phyloP scores from a whole-genome alignment of 2,329 filamentous ascomycete genomes.

The Colletotrichum ledebouriae region DNA sequence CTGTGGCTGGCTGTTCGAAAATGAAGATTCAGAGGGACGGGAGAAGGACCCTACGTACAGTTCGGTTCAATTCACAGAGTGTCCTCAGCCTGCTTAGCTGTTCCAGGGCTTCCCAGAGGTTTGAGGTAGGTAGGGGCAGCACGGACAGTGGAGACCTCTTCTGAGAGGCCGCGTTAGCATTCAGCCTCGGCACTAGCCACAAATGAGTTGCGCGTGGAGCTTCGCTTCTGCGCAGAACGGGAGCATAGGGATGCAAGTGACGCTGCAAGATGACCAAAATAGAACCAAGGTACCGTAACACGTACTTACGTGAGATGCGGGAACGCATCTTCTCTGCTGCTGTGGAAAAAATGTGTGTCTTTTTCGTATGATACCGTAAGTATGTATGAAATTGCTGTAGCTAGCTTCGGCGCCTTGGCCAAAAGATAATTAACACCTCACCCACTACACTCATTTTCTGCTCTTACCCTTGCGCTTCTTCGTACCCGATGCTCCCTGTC shows the following conservation, averaged over 20 bases:
- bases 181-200: slow-evolving; percentile 29
- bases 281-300: background rate
- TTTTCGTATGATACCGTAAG: background rate
- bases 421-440: background rate
- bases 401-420: slow-evolving; percentile 20
- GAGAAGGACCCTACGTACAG: slow-evolving; percentile 25
- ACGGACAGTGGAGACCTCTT: slow-evolving; percentile 21
- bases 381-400: slow-evolving; percentile 29
- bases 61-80: slow-evolving; percentile 22
- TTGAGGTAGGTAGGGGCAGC: slow-evolving; percentile 14
- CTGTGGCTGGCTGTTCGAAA: background rate
- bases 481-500: slow-evolving; percentile 34
- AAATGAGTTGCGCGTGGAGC: background rate
- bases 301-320: too few relatives aligned
- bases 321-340: background rate
- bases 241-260: background rate
- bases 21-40: background rate
- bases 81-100: slow-evolving; percentile 33
- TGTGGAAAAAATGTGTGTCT: background rate
- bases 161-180: slow-evolving; percentile 15
- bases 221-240: background rate
- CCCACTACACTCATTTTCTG: slow-evolving; percentile 27
- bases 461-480: slow-evolving; percentile 43
- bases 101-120: slow-evolving; percentile 10
- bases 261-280: slow-evolving; percentile 1